Conservation (phyloP, 768 basidiomycete genomes). For the Agaricus sinodeliciosus region DNA sequence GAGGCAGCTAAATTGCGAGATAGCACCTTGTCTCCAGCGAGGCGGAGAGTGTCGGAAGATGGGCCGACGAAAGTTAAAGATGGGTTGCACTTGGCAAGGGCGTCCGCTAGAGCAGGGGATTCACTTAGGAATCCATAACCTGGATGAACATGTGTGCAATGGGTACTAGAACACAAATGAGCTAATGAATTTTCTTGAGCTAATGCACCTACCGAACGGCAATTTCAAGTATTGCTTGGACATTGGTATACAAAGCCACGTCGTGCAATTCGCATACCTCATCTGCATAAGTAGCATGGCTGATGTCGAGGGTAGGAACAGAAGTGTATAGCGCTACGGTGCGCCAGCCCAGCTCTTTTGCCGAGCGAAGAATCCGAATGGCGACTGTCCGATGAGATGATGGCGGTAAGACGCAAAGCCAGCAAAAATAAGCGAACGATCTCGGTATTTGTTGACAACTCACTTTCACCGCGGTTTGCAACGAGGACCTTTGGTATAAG, state of each 20-base stretch:
- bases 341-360: constrained; percentile 80
- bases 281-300: constrained; percentile 75
- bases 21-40: constrained; percentile 41
- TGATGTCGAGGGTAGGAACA: constrained; percentile 52
- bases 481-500: constrained; percentile 61
- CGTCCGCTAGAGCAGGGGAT: constrained; percentile 72
- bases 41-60: constrained; percentile 69
- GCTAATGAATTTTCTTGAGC: not conserved
- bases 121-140: constrained; percentile 90
- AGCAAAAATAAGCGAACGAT: constrained; percentile 1
- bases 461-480: constrained; percentile 68
- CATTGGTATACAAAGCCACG: constrained; percentile 38
- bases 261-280: constrained; percentile 84
- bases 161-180: constrained; percentile 14
- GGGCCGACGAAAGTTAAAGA: constrained; percentile 75
- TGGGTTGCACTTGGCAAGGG: constrained; percentile 64
- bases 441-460: constrained; percentile 23
- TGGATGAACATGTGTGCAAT: constrained; percentile 31
- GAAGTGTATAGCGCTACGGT: constrained; percentile 87
- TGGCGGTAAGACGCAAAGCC: constrained; percentile 11
- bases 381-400: constrained; percentile 47
- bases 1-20: constrained; percentile 27
- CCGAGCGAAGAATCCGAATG: constrained; percentile 82
- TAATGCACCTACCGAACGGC: constrained; percentile 19
- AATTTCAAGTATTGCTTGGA: constrained; percentile 22